Base-by-base conservation (phyloP, 805 yeast genomes). In the Candida hispaniensis region DNA sequence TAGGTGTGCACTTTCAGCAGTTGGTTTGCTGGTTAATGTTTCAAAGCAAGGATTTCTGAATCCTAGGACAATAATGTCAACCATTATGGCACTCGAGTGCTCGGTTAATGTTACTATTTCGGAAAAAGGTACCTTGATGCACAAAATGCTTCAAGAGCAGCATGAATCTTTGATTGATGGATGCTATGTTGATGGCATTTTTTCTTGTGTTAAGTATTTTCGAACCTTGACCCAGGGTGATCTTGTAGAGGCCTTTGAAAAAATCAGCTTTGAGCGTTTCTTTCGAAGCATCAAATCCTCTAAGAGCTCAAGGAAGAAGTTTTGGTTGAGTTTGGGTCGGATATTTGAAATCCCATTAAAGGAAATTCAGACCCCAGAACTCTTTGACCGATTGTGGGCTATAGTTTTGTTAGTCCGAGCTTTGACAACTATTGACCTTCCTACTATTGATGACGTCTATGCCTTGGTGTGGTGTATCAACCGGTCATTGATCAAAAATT, bases 131-230 rank as follows among this genome's bases (percentile, higher is more conserved):
- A 39, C 60, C 1, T 63, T 61, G 1, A 55, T 79, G 38, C 79
- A 79, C 45, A 49, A 50, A 13, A 70, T 65, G 6, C 47, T 82
- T 3, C 71, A 67, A 45, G 75, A 69, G 13, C 77, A 74, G 41
- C 73, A 79, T 48, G 88, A 79, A 49, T 69, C 82, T 2, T 61
- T 83, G 48, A 68, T 80, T 14, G 86, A 78, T 30, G 56, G 74
- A 5, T 65, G 73, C 34, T 73, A 80, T 44, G 52, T 64, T 2
- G 79, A 74, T 39, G 91, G 88, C 0, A 48, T 81, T 5, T 67
- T 56, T 35, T 41, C 62, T 14, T 80, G 83, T 0, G 64, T 67
- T 2, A 47, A 53, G 0, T 75, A 71, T 48, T 46, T 68, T 23
- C 44, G 49, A 16, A 45, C 46, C 12, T 27, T 56, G 1, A 41